Percentiles rank a stretch among this genome's conserved stretches.
Conservation (phyloP, 2,329 filamentous ascomycete species). For the Fusarium metavorans region DNA sequence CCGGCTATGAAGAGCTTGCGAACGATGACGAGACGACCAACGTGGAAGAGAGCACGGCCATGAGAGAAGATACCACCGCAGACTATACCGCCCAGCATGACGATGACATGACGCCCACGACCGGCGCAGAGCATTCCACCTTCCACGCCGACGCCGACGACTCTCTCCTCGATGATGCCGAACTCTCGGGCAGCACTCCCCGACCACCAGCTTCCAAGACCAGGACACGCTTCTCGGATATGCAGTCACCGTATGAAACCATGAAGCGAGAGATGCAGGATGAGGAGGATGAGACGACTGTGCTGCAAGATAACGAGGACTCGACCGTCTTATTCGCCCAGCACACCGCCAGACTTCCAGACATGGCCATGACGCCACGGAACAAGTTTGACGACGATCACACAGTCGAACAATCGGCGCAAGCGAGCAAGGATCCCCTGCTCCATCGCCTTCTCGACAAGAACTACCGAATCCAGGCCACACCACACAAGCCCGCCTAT, state of each 20-base stretch:
- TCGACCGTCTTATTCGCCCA: slow-evolving; percentile 64
- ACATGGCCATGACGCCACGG: slow-evolving; percentile 73
- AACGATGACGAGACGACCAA: slow-evolving; percentile 72
- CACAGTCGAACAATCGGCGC: slow-evolving; percentile 50
- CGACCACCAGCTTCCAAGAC: slow-evolving; percentile 66
- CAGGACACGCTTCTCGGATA: slow-evolving; percentile 69
- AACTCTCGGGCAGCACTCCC: slow-evolving; percentile 76
- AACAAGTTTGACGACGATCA: slow-evolving; percentile 55
- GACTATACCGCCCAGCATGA: slow-evolving; percentile 59
- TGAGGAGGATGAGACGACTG: slow-evolving; percentile 53
- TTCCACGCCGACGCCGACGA: slow-evolving; percentile 65
- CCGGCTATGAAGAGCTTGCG: slow-evolving; percentile 88
- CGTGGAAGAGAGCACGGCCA: slow-evolving; percentile 64
- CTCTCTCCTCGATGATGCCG: slow-evolving; percentile 75
- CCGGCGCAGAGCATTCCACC: slow-evolving; percentile 49
- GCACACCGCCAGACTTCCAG: slow-evolving; percentile 66
- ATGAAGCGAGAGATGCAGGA: slow-evolving; percentile 75
- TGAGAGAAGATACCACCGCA: slow-evolving; percentile 67
- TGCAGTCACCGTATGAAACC: slow-evolving; percentile 82
- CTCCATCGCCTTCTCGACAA: slow-evolving; percentile 95
- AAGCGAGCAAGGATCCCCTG: slow-evolving; percentile 75
- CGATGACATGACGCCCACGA: slow-evolving; percentile 54
- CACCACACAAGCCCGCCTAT: slow-evolving; percentile 74
- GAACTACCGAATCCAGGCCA: slow-evolving; percentile 93
- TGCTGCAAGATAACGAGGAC: slow-evolving; percentile 55